phyloP scores from a whole-genome alignment of 176 grass and related monocot species.

The Panicum miliaceum region DNA sequence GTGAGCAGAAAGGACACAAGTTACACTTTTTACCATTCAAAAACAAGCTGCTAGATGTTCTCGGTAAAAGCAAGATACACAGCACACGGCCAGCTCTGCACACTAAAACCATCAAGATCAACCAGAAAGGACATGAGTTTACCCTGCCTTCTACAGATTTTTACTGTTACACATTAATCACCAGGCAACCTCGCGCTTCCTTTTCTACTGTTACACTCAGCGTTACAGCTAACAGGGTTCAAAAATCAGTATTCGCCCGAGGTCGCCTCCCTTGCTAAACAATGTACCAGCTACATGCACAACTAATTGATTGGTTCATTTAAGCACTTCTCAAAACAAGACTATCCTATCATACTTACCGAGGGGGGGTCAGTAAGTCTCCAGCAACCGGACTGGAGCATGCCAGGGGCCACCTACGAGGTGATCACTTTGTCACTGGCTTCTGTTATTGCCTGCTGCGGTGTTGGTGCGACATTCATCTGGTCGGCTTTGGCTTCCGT shows the following conservation, averaged over 20 bases:
- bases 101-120: neutral
- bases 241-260: conserved; percentile 17
- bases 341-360: conserved; percentile 56
- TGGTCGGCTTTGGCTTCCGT: conserved; percentile 28
- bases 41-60: neutral
- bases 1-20: neutral
- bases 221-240: conserved; percentile 35
- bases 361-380: conserved; percentile 47
- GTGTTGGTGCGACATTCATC: conserved; percentile 41
- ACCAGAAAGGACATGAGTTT: conserved; percentile 13
- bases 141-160: conserved; percentile 37
- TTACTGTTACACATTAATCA: conserved; percentile 47
- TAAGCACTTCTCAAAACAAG: conserved; percentile 30
- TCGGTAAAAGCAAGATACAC: neutral
- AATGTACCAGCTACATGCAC: conserved; percentile 41
- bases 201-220: conserved; percentile 62
- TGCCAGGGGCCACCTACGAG: conserved; percentile 1
- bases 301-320: conserved; percentile 29
- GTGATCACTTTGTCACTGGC: neutral
- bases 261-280: conserved; percentile 30
- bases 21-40: neutral
- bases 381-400: conserved; percentile 27
- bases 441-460: neutral
- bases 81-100: neutral
- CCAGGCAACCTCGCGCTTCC: conserved; percentile 32